Percentiles rank a stretch among this genome's conserved stretches.
Evolutionary conservation across 2,329 filamentous ascomycete genomes (phyloP).

Genomic region (Grosmannia penicillata): DNA sequence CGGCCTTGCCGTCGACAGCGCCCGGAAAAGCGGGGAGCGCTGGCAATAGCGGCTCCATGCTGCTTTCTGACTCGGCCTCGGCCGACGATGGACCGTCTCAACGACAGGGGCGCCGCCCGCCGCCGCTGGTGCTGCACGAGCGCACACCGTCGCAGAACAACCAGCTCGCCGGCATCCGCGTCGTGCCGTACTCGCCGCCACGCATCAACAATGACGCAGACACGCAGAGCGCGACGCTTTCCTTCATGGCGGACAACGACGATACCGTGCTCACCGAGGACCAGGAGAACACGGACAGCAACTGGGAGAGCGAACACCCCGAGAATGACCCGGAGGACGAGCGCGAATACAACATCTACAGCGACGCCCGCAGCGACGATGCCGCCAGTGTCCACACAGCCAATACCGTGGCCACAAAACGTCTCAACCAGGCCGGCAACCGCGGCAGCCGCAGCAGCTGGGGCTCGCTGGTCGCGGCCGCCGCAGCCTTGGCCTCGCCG

Average conservation of each 20-base stretch:
- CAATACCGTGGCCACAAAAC: neutral
- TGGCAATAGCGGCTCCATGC: too few species aligned
- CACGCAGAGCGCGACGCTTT: neutral
- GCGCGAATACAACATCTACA: neutral
- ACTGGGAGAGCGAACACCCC: too few species aligned
- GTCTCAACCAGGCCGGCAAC: constrained; percentile 3
- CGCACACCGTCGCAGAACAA: constrained; percentile 26
- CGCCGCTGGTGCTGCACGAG: constrained; percentile 23
- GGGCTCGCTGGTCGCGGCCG: constrained; percentile 4
- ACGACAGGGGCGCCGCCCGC: constrained; percentile 9
- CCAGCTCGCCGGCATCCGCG: constrained; percentile 24
- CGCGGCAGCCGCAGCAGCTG: constrained; percentile 7
- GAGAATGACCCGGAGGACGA: too few species aligned
- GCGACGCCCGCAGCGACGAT: neutral
- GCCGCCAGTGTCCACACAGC: constrained; percentile 5
- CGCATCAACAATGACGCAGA: constrained; percentile 16
- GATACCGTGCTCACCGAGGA: too few species aligned
- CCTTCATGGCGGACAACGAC: neutral
- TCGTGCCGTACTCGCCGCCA: constrained; percentile 34
- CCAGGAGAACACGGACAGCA: too few species aligned
- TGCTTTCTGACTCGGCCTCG: too few species aligned
- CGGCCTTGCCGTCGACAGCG: too few species aligned
- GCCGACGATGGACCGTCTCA: neutral
- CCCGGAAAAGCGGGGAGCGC: too few species aligned
- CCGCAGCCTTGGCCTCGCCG: neutral